Evolutionary conservation across 495 filamentous ascomycete species (phyloP), one percentile per base, ranked within the genome.

Genomic region (Penicillium lividum): DNA sequence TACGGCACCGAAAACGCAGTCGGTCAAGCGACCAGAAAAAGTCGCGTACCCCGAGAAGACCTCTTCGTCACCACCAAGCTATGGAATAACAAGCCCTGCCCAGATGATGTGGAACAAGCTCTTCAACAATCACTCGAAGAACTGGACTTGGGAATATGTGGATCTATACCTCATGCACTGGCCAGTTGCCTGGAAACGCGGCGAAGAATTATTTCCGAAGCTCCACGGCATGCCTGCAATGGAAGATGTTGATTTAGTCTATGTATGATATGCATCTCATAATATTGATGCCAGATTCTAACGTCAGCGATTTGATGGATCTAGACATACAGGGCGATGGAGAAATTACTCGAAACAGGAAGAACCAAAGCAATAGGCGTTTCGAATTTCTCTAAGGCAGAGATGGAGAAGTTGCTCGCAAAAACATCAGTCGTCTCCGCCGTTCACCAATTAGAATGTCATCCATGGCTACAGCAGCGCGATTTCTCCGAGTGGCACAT

Each of bases 111-210:
- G 3, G 72, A 68, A 30, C 70, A 71, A 10, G 85, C 87, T n/a
- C 65, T 85, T 55, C 76, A 85, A 49, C 77, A 83, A 56, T 84
- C 87, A 5, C 73, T 90, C 13, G 68, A 77, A 29, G 83, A 88
- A 59, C 79, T 89, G 36, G 79, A 72, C 1, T 61, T 86, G 16
- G 16, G 84, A 86, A 44, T 90, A 90, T 65, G 72, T 91, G 44
- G 88, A 91, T 66, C 75, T 90, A 7, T 90, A 80, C 58, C 69
- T 89, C 56, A 89, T 91, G 60, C 89, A 91, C 70, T 91, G 80
- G 80, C 86, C 83, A 3, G 76, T 81, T 8, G 77, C 83, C 0
- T 84, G 80, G 61, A 71, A 73, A 52, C 63, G 68, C 42, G 74
- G 75, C 1, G 61, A 68, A 11, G 68, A 77, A 45, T 44, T 61